These are phyloP conservation scores for Pyricularia grisea DNA, from an alignment of 2,329 filamentous ascomycete species.

Conservation along the genomic window DNA sequence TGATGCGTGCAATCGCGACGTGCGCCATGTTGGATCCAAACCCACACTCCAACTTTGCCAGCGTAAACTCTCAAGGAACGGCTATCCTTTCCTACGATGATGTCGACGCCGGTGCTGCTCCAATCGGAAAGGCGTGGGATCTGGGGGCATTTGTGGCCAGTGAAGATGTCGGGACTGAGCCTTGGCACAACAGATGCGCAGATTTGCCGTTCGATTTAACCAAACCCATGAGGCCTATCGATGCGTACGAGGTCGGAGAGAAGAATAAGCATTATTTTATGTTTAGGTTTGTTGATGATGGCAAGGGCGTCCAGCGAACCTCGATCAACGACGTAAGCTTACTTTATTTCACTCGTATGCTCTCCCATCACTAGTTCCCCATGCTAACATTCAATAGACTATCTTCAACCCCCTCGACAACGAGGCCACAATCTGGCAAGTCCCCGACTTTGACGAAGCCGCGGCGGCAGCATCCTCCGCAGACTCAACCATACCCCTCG, in stretches of 20 bases:
- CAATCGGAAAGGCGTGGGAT: conserved; percentile 16
- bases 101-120: conserved; percentile 6
- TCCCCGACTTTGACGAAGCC: not conserved
- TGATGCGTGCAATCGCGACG: conserved; percentile 4
- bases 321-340: conserved; percentile 23
- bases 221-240: conserved; percentile 17
- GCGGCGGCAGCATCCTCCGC: not conserved
- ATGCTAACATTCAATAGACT: not conserved
- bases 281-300: conserved; percentile 24
- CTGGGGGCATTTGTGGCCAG: conserved; percentile 19
- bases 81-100: conserved; percentile 22
- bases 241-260: conserved; percentile 19
- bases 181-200: conserved; percentile 21
- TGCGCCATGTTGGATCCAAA: conserved; percentile 4
- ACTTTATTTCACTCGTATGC: not conserved
- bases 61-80: conserved; percentile 16
- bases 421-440: conserved; percentile 6
- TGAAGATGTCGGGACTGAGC: conserved; percentile 17
- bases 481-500: not conserved
- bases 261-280: conserved; percentile 22
- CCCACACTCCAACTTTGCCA: conserved; percentile 11
- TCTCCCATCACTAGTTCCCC: not conserved
- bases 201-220: conserved; percentile 26
- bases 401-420: conserved; percentile 1
- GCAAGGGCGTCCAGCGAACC: conserved; percentile 23